Evolutionary conservation across 345 rosid genomes (phyloP).

Genomic region (Pelargonium nanum): DNA sequence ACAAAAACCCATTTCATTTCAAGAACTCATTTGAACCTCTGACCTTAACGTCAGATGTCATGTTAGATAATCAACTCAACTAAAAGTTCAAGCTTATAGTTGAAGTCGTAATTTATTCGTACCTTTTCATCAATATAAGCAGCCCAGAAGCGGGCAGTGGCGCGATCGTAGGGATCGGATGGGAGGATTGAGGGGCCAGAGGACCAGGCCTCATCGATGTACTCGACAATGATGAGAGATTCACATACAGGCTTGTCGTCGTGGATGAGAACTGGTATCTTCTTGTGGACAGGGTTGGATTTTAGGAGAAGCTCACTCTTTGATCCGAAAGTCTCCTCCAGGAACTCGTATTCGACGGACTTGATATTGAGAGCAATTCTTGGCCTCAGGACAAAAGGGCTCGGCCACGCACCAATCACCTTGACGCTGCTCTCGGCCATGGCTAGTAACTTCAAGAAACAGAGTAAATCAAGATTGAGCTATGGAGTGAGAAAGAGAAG

Average conservation of each 20-base stretch:
- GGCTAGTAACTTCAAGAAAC: no score
- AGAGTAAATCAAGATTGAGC: no score
- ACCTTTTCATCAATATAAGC: constrained; percentile 64
- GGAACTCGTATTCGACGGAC: constrained; percentile 43
- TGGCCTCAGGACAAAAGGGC: constrained; percentile 68
- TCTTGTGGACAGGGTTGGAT: constrained; percentile 71
- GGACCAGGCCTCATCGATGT: constrained; percentile 61
- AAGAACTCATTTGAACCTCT: no score
- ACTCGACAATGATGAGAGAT: constrained; percentile 55
- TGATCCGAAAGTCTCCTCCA: constrained; percentile 35
- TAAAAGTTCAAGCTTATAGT: no score
- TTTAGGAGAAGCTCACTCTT: constrained; percentile 61
- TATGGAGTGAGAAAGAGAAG: no score
- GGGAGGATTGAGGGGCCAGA: constrained; percentile 57
- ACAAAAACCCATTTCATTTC: no score
- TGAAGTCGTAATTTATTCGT: no score
- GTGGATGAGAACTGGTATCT: constrained; percentile 73
- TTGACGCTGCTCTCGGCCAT: constrained; percentile 34
- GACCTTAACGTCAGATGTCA: no score
- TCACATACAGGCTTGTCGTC: constrained; percentile 48
- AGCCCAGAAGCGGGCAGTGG: constrained; percentile 74
- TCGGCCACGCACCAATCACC: constrained; percentile 69
- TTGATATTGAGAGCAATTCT: constrained; percentile 65
- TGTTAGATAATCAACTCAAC: no score
- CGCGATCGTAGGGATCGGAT: constrained; percentile 51